A percentile compares a stretch with the other conserved stretches of the same genome.
These are phyloP conservation scores for Tolypocladium ovalisporum DNA, from an alignment of 2,329 filamentous ascomycete genomes.

Conservation along the genomic window DNA sequence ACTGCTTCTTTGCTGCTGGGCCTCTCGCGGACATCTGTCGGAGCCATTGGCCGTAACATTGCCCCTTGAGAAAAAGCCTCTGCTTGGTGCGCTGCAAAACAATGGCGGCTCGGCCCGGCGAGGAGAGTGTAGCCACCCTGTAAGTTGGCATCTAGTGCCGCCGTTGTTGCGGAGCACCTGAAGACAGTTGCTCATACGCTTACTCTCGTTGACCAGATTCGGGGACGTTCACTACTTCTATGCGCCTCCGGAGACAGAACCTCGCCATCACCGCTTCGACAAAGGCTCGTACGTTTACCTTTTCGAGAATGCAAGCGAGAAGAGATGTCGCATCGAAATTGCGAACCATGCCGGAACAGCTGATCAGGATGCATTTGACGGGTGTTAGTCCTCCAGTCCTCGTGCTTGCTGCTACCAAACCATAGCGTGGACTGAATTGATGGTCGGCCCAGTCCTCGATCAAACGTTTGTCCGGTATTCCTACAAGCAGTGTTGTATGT, in stretches of 20 bases:
- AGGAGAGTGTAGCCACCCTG: constrained; percentile 41
- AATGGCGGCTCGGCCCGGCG: constrained; percentile 36
- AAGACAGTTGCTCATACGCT: not conserved
- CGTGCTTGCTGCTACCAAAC: constrained; percentile 1
- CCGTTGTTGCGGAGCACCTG: not conserved
- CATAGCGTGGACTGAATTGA: constrained; percentile 5
- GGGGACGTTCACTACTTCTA: constrained; percentile 75
- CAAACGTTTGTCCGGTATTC: constrained; percentile 55
- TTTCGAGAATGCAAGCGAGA: constrained; percentile 60
- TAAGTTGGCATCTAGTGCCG: constrained; percentile 18
- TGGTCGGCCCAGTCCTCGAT: constrained; percentile 45
- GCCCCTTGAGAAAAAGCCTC: not conserved
- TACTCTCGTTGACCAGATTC: constrained; percentile 40
- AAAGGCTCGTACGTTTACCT: constrained; percentile 72
- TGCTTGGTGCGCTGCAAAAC: not conserved
- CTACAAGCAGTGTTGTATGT: constrained; percentile 62
- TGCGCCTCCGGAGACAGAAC: constrained; percentile 51
- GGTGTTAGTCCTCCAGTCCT: constrained; percentile 42
- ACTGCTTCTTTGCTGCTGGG: not conserved
- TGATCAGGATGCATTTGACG: constrained; percentile 70
- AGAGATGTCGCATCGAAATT: constrained; percentile 61
- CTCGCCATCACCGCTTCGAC: constrained; percentile 71
- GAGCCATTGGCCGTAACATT: not conserved
- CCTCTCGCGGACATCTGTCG: not conserved
- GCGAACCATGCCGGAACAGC: constrained; percentile 65